Conservation (phyloP, 2,329 filamentous ascomycete genomes). For the Diaporthe ampelina region DNA sequence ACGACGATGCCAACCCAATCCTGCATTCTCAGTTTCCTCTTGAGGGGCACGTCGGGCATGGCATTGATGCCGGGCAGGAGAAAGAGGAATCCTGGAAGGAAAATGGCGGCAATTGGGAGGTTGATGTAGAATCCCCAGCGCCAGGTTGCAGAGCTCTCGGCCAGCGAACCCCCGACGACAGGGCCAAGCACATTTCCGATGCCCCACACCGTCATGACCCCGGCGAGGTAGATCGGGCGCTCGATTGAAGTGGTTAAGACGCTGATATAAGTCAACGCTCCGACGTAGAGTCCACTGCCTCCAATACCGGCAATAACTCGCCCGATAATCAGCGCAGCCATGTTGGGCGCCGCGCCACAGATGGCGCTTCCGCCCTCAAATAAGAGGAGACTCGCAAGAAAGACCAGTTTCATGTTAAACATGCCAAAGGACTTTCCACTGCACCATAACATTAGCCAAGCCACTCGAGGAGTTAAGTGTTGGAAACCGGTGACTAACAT, state of each 20-base stretch:
- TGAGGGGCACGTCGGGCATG: conserved; percentile 41
- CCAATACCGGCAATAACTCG: conserved; percentile 56
- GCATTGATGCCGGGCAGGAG: conserved; percentile 45
- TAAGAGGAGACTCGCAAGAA: conserved; percentile 17
- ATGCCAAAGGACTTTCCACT: conserved; percentile 21
- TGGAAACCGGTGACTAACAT: background rate
- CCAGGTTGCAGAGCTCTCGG: conserved; percentile 55
- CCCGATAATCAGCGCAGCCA: conserved; percentile 48
- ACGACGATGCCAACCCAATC: conserved; percentile 61
- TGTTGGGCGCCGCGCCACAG: conserved; percentile 53
- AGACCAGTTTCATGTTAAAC: conserved; percentile 28
- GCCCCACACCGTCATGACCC: conserved; percentile 51
- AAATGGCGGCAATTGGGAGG: conserved; percentile 58
- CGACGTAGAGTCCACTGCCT: conserved; percentile 56
- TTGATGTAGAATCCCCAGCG: conserved; percentile 68
- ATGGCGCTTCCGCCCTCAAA: conserved; percentile 48
- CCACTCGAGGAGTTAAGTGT: no score
- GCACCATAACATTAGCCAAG: background rate
- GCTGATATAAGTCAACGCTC: conserved; percentile 47
- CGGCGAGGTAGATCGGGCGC: conserved; percentile 47
- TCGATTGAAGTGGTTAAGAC: conserved; percentile 45
- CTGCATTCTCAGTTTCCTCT: conserved; percentile 50
- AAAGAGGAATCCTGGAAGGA: conserved; percentile 48
- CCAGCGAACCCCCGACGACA: conserved; percentile 59
- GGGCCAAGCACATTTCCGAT: conserved; percentile 58